Evolutionary conservation across 192 early-diverging fungal genomes (phyloP), one percentile per base, ranked within the genome.

Genomic region (Coemansia erecta): DNA sequence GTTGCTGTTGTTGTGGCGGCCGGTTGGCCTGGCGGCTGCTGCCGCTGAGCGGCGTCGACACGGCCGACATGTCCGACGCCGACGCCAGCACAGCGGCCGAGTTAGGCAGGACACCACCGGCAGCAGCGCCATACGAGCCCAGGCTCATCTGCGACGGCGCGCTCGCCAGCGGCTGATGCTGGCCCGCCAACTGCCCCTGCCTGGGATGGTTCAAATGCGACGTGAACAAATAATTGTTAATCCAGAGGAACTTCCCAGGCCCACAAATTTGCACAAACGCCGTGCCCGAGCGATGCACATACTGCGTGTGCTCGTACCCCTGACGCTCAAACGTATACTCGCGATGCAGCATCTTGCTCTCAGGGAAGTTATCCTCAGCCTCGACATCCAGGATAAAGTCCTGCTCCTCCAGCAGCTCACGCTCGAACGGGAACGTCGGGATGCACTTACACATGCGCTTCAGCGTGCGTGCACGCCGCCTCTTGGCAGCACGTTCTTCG

Each of bases 351-450:
- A 88, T 87, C 1, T 86, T 83, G 63, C 68, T 84, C 8, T 82
- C 53, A 0, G 90, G 89, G 58, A 92, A 95, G 23, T 66, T 55
- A 23, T 61, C 44, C 62, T 97, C 95, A 0, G 93, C 87, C 66
- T 98, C 97, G n/a, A 92, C 84, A 68, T 98, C 97, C 14, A 97
- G 82, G 18, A 98, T 83, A 80, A 95, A 98, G 17, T 86, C 88
- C 64, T 90, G 85, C 9, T 78, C 73, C 45, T 86, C 82, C n/a
- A 95, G 77, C 18, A 95, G 72, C 64, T 91, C 94, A 22, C 85
- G 87, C 59, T 92, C 87, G 66, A 89, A 97, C 59, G 86, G 87
- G 19, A 84, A 77, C 10, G 77, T 58, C 10, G 84, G 83, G 12
- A 90, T 49, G 18, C 64, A 61, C 11, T 39, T 56, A 39, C 47